These are phyloP conservation scores for Torrubiella hemipterigena DNA, from an alignment of 2,329 filamentous ascomycete species.

Conservation along the genomic window DNA sequence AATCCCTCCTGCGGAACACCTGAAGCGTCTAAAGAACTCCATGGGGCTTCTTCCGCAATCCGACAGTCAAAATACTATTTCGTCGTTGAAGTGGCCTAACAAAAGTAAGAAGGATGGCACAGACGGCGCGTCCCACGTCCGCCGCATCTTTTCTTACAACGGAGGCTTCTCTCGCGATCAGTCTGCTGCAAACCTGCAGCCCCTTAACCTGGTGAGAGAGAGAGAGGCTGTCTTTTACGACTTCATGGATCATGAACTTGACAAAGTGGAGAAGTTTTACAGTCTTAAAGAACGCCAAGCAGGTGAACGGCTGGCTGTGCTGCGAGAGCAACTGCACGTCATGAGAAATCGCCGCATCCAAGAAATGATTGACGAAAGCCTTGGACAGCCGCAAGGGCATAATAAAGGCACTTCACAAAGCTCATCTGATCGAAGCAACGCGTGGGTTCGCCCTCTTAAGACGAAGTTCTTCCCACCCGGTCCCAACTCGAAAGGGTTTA, in stretches of 20 bases:
- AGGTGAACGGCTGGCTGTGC: constrained; percentile 52
- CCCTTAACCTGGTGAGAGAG: constrained; percentile 52
- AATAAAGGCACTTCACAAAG: constrained; percentile 16
- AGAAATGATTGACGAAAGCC: constrained; percentile 43
- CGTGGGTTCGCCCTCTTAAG: constrained; percentile 42
- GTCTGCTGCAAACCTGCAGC: constrained; percentile 27
- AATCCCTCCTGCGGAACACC: not conserved
- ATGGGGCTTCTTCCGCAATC: not conserved
- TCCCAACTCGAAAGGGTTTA: constrained; percentile 47
- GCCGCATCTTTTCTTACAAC: constrained; percentile 22
- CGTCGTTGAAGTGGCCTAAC: not conserved
- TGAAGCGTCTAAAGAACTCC: not conserved
- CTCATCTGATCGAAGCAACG: constrained; percentile 11
- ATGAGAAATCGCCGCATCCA: constrained; percentile 77
- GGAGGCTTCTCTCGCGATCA: constrained; percentile 10
- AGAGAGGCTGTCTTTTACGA: constrained; percentile 75
- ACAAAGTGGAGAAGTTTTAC: constrained; percentile 92
- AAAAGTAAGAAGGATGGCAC: constrained; percentile 1
- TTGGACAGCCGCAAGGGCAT: constrained; percentile 11
- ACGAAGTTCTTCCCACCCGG: constrained; percentile 42
- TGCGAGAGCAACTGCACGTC: constrained; percentile 80
- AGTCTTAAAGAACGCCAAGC: constrained; percentile 79
- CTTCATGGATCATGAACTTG: constrained; percentile 72
- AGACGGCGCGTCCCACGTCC: constrained; percentile 18
- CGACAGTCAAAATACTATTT: not conserved